Conservation (phyloP, 805 yeast species). For the Teunomyces gatunensis region DNA sequence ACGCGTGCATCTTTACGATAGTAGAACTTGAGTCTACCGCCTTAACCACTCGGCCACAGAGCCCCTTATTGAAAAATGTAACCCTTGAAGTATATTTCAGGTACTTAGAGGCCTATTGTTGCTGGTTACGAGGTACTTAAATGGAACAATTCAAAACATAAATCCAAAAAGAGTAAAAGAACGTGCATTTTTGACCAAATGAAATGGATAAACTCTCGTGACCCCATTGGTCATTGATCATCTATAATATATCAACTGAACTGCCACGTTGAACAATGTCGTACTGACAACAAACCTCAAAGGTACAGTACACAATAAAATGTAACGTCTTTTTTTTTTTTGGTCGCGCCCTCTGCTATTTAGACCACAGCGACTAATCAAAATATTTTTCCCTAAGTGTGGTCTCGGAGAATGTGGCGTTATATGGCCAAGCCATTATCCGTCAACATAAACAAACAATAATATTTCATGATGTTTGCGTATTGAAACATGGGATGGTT, state of each 20-base stretch:
- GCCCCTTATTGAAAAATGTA: neutral
- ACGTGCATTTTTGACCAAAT: no score
- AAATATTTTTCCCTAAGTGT: neutral
- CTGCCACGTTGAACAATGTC: neutral
- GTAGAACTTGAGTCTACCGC: constrained; percentile 4
- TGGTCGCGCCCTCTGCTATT: no score
- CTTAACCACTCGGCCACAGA: constrained; percentile 5
- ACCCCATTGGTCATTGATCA: no score
- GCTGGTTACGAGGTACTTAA: no score
- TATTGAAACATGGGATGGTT: neutral
- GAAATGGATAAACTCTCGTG: no score
- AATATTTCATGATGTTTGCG: neutral
- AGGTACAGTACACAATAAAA: neutral
- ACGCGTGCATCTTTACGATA: constrained; percentile 5
- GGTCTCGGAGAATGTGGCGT: neutral
- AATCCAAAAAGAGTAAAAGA: no score
- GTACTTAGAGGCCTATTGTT: no score
- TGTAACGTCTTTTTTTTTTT: no score
- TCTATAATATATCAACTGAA: no score
- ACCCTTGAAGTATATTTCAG: neutral
- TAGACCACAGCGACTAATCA: neutral
- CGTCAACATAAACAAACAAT: neutral
- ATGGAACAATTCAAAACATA: no score
- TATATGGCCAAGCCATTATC: neutral
- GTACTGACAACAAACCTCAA: neutral